Evolutionary conservation across 23 red algal species (phyloP), one percentile per base, ranked within the genome.

Genomic region (Gracilaria domingensis): DNA sequence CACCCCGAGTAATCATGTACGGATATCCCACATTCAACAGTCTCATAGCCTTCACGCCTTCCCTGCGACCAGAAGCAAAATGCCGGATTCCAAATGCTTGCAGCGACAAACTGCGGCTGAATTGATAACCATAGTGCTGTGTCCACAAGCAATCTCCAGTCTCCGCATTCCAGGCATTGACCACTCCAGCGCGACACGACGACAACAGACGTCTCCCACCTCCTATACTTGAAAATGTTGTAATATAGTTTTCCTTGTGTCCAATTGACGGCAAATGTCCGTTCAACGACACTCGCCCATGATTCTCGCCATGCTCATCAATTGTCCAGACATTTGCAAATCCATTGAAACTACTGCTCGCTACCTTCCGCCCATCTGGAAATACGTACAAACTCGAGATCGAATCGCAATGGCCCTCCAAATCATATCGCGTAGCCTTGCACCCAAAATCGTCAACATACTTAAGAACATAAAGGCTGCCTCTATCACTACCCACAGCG

Each of bases 171-270:
- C 86, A 89, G 20, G 69, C 38, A 55, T 66, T 89, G 47, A 89
- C 86, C 69, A 78, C 72, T 29, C 86, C 86, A 9, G 26, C 86
- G n/a, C 86, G 72, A 55, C 86, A 89, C 33, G 86, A 49, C 32
- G 86, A 89, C 23, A 89, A 39, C 25, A 89, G 48, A 24, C 86
- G 69, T 32, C 80, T 89, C 25, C 86, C 86, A 40, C 86, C 86
- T 30, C 38, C 86, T 25, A 89, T 48, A n/a, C 66, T 78, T 79
- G 86, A 71, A 89, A 89, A 89, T 20, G 69, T 89, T 37, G 71
- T 79, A 47, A 89, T 89, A 34, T 89, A 89, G 58, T 89, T 89
- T 53, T 89, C 86, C 37, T 89, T 89, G 58, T 89, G 86, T 7
- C 86, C 86, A 21, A 89, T 78, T 21, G 69, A 66, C 6, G 86